Conservation (phyloP, 1,284 basidiomycete species). For the Ganoderma resinaceum region DNA sequence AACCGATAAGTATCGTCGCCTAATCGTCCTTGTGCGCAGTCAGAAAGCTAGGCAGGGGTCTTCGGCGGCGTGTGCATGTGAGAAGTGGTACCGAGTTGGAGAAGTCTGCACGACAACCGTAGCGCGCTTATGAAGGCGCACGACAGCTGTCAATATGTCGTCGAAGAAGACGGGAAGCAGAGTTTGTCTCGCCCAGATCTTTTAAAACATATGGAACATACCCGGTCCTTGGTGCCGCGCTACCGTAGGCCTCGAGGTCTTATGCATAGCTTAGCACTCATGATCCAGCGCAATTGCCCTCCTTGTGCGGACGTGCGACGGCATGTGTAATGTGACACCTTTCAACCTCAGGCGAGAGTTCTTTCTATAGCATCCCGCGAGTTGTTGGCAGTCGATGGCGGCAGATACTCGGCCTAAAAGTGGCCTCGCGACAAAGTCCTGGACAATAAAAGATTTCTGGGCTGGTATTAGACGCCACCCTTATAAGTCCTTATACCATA, state of each 20-base stretch:
- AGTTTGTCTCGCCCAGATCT: conserved; percentile 1
- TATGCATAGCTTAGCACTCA: neutral
- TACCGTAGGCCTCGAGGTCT: conserved; percentile 17
- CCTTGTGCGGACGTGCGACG: neutral
- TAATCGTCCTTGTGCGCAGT: neutral
- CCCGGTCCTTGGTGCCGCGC: conserved; percentile 24
- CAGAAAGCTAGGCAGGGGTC: neutral
- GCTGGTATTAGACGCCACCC: neutral
- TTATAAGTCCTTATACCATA: neutral
- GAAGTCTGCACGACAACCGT: conserved; percentile 6
- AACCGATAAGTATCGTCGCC: neutral
- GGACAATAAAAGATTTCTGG: neutral
- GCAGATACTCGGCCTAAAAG: neutral
- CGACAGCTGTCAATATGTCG: conserved; percentile 3
- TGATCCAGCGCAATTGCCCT: neutral
- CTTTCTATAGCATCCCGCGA: neutral
- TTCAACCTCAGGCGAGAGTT: neutral
- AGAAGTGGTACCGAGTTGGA: neutral
- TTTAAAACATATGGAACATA: conserved; percentile 4
- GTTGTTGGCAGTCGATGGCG: neutral
- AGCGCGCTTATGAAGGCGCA: neutral
- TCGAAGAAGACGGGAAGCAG: conserved; percentile 18
- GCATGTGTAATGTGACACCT: neutral
- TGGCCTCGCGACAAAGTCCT: neutral
- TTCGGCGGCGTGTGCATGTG: neutral